These are phyloP conservation scores for Gliomastix tumulicola DNA, from an alignment of 2,329 filamentous ascomycete species.

Conservation along the genomic window DNA sequence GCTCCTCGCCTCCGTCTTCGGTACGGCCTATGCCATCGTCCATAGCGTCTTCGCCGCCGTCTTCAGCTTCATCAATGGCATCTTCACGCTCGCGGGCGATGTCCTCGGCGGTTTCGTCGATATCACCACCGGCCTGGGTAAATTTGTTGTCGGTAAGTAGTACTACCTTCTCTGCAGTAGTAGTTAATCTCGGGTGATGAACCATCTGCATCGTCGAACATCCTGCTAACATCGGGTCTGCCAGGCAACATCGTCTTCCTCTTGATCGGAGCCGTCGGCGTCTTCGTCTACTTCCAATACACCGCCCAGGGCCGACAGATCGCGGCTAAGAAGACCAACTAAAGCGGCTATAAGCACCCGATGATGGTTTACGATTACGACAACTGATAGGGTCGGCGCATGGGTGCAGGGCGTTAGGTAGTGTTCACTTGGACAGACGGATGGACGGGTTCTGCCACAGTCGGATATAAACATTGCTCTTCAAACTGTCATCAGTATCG, in stretches of 20 bases:
- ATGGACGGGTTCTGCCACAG: too few species aligned
- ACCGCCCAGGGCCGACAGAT: slow-evolving; percentile 19
- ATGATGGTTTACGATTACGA: too few species aligned
- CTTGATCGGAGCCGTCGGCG: slow-evolving; percentile 21
- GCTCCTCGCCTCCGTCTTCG: slow-evolving; percentile 28
- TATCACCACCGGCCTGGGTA: slow-evolving; percentile 27
- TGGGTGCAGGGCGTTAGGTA: too few species aligned
- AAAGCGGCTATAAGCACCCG: too few species aligned
- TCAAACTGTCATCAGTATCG: too few species aligned
- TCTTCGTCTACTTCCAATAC: slow-evolving; percentile 24
- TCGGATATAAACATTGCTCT: too few species aligned
- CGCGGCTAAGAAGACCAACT: slow-evolving; percentile 23
- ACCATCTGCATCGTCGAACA: not conserved
- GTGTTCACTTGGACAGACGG: too few species aligned
- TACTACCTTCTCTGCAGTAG: not conserved
- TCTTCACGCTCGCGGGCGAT: slow-evolving; percentile 26
- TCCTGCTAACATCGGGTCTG: not conserved
- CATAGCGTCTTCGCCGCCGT: slow-evolving; percentile 22
- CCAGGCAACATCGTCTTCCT: slow-evolving; percentile 27
- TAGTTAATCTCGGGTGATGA: not conserved
- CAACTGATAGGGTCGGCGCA: too few species aligned
- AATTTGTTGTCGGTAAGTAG: slow-evolving; percentile 28
- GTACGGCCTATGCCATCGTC: slow-evolving; percentile 22
- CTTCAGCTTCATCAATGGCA: slow-evolving; percentile 25
- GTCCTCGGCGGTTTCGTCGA: slow-evolving; percentile 25